Evolutionary conservation across 2,329 filamentous ascomycete genomes (phyloP).

Genomic region (Botrytis sinoallii): DNA sequence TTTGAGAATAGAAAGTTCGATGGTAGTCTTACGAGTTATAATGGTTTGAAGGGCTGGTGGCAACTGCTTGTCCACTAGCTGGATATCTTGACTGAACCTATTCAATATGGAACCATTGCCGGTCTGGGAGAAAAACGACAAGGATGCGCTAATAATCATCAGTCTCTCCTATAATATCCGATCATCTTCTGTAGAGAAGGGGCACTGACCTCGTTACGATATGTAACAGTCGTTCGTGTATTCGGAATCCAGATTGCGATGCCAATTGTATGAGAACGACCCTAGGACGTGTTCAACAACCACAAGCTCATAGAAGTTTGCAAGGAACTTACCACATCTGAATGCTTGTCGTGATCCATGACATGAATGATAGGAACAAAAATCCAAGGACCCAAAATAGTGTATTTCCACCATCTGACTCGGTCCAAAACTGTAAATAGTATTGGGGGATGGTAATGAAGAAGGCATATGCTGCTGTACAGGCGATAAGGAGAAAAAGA

Average conservation of each 20-base stretch:
- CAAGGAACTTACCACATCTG: slow-evolving; percentile 11
- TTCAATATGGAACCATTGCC: slow-evolving; percentile 44
- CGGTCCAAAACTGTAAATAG: background rate
- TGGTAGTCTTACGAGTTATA: slow-evolving; percentile 35
- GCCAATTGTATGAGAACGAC: slow-evolving; percentile 36
- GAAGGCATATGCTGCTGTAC: background rate
- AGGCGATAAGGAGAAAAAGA: background rate
- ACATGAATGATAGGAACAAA: slow-evolving; percentile 7
- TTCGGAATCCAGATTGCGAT: slow-evolving; percentile 39
- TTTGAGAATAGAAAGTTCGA: background rate
- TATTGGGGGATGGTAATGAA: slow-evolving; percentile 15
- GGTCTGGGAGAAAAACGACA: slow-evolving; percentile 41
- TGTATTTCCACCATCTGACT: background rate
- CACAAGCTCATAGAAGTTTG: background rate
- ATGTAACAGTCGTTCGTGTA: slow-evolving; percentile 37
- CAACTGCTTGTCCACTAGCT: slow-evolving; percentile 24
- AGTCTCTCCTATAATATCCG: background rate
- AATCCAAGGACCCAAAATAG: background rate
- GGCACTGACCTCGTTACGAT: slow-evolving; percentile 32
- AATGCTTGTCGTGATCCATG: background rate
- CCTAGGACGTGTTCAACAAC: background rate
- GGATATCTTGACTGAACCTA: slow-evolving; percentile 34
- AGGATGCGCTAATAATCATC: slow-evolving; percentile 4
- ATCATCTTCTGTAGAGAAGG: slow-evolving; percentile 18
- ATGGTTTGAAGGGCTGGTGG: slow-evolving; percentile 38